Evolutionary conservation across 345 rosid species (phyloP).

Genomic region (Pugionium dolabratum): DNA sequence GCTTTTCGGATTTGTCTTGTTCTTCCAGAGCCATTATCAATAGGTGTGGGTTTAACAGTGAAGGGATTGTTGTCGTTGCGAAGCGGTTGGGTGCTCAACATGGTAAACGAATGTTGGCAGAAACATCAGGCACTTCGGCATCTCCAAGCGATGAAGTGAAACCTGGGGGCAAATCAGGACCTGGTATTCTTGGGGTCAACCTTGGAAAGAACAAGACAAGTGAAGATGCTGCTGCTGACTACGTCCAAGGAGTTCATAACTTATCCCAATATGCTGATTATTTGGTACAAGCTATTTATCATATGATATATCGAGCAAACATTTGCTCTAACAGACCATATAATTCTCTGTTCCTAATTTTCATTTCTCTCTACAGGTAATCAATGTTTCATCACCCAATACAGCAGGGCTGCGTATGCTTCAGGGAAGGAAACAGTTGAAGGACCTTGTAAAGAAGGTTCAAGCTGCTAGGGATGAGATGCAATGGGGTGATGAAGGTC

Average conservation of each 20-base stretch:
- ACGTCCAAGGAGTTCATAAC: conserved; percentile 97
- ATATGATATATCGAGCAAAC: neutral
- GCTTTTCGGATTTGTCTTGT: conserved; percentile 11
- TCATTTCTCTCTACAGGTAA: conserved; percentile 53
- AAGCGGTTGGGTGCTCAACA: conserved; percentile 96
- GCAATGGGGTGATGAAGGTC: conserved; percentile 99
- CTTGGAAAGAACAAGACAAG: conserved; percentile 97
- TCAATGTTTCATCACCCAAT: conserved; percentile 96
- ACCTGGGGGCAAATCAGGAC: conserved; percentile 97
- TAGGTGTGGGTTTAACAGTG: conserved; percentile 94
- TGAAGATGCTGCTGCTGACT: conserved; percentile 92
- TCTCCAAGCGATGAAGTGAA: conserved; percentile 54
- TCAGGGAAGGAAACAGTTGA: conserved; percentile 93
- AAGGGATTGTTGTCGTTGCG: conserved; percentile 95
- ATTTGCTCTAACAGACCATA: neutral
- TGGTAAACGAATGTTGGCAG: conserved; percentile 90
- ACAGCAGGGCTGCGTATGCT: conserved; percentile 95
- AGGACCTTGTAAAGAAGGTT: conserved; percentile 93
- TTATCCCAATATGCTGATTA: conserved; percentile 97
- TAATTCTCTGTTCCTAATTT: conserved; percentile 3
- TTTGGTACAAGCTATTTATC: conserved; percentile 54
- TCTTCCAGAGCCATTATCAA: conserved; percentile 83
- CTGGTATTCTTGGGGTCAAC: conserved; percentile 96
- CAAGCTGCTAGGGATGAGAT: conserved; percentile 99
- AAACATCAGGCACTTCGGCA: conserved; percentile 70